Evolutionary conservation across 2,329 filamentous ascomycete species (phyloP).

Genomic region (Curvularia sp.): DNA sequence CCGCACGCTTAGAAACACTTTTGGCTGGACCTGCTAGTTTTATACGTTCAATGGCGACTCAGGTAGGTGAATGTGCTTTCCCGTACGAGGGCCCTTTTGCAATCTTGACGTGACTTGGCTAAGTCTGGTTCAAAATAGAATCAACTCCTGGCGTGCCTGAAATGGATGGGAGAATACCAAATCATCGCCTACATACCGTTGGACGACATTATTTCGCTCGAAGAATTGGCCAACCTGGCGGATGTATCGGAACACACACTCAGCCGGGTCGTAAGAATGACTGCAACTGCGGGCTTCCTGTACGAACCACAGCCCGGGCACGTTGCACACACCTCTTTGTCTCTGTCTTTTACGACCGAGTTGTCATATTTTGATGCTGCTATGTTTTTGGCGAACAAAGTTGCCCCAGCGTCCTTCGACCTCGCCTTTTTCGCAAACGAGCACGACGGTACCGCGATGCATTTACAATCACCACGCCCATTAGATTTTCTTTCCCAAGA

Average conservation of each 20-base stretch:
- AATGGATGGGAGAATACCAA: slow-evolving; percentile 56
- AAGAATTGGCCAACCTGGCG: slow-evolving; percentile 54
- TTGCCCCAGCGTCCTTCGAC: slow-evolving; percentile 47
- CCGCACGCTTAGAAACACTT: slow-evolving; percentile 6
- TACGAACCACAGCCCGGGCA: slow-evolving; percentile 16
- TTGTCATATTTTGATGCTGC: slow-evolving; percentile 48
- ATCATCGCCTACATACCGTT: slow-evolving; percentile 56
- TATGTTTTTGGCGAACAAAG: slow-evolving; percentile 50
- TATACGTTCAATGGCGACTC: slow-evolving; percentile 7
- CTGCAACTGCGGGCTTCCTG: slow-evolving; percentile 23
- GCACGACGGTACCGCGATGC: slow-evolving; percentile 8
- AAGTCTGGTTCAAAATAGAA: slow-evolving; percentile 9
- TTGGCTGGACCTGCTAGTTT: slow-evolving; percentile 9
- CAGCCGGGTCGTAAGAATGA: slow-evolving; percentile 42
- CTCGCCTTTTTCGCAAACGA: slow-evolving; percentile 24
- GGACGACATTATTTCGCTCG: slow-evolving; percentile 42
- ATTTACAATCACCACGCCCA: slow-evolving; percentile 24
- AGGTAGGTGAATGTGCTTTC: slow-evolving; percentile 2
- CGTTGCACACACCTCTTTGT: slow-evolving; percentile 52
- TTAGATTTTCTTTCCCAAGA: slow-evolving; percentile 26
- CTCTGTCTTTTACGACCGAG: slow-evolving; percentile 48
- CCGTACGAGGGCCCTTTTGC: neutral
- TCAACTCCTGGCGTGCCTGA: slow-evolving; percentile 51
- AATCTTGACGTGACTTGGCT: neutral
- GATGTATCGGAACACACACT: slow-evolving; percentile 51